These are phyloP conservation scores for Penicillium ochrochloron DNA, from an alignment of 495 filamentous ascomycete genomes.

Conservation along the genomic window DNA sequence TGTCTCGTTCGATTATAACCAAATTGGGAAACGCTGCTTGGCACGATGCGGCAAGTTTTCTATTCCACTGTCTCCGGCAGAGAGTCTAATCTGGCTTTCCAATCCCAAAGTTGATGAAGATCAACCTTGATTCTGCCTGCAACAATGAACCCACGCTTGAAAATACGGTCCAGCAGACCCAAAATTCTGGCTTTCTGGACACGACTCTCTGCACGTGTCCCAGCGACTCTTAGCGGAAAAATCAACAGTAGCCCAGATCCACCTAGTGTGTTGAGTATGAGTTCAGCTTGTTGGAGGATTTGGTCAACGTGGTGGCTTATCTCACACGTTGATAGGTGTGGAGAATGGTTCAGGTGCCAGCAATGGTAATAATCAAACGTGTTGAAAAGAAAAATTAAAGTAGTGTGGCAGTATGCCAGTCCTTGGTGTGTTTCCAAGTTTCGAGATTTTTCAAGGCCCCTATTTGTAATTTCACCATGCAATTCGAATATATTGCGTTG, in stretches of 20 bases:
- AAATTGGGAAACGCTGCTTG: background rate
- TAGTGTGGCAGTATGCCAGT: background rate
- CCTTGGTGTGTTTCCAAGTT: background rate
- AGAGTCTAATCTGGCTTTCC: background rate
- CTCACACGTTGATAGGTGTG: background rate
- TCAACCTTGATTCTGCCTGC: background rate
- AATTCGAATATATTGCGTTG: background rate
- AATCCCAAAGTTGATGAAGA: background rate
- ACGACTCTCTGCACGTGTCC: background rate
- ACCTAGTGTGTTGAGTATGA: background rate
- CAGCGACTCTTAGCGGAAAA: background rate
- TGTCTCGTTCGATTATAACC: slow-evolving; percentile 4
- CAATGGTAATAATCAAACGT: background rate
- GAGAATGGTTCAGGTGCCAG: background rate
- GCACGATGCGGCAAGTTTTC: background rate
- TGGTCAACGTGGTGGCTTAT: background rate
- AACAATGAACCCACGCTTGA: background rate
- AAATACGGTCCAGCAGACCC: background rate
- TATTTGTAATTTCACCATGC: background rate
- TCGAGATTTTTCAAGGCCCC: background rate
- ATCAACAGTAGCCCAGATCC: background rate
- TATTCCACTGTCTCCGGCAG: background rate
- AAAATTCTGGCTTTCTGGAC: background rate
- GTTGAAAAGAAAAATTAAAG: background rate
- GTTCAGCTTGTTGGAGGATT: background rate